These are phyloP conservation scores for Aspergillus indologenus DNA, from an alignment of 495 filamentous ascomycete species.

Conservation along the genomic window DNA sequence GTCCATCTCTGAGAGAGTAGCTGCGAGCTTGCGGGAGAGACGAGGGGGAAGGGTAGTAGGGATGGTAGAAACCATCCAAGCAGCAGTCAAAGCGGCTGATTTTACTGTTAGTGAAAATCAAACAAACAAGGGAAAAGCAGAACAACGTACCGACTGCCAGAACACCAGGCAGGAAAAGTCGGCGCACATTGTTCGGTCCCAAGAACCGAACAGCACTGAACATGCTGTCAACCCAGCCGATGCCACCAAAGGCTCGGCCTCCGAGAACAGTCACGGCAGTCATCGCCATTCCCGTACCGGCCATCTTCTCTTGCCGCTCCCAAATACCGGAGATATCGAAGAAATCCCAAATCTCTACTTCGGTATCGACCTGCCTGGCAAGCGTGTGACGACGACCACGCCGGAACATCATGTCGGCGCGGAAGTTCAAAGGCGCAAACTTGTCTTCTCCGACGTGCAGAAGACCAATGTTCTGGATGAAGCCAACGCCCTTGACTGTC, in stretches of 20 bases:
- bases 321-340: conserved; percentile 80
- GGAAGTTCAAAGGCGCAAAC: conserved; percentile 80
- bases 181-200: conserved; percentile 78
- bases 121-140: conserved; percentile 2
- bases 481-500: conserved; percentile 78
- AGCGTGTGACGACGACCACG: conserved; percentile 68
- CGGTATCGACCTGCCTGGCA: conserved; percentile 78
- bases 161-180: conserved; percentile 76
- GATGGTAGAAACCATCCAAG: conserved; percentile 80
- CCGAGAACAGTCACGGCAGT: conserved; percentile 87
- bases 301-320: conserved; percentile 90
- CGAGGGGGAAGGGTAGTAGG: conserved; percentile 84
- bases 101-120: conserved; percentile 33
- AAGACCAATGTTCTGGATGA: conserved; percentile 83
- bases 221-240: conserved; percentile 85
- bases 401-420: conserved; percentile 87
- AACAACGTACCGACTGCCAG: conserved; percentile 67
- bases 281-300: conserved; percentile 87
- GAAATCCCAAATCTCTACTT: conserved; percentile 89
- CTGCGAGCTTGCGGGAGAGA: conserved; percentile 77
- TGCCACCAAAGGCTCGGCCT: conserved; percentile 72
- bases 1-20: conserved; percentile 74
- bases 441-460: conserved; percentile 80
- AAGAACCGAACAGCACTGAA: conserved; percentile 74
- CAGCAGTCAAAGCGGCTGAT: conserved; percentile 65